phyloP scores from a whole-genome alignment of 2,329 filamentous ascomycete species.

The Sporothrix pseudoabietina region DNA sequence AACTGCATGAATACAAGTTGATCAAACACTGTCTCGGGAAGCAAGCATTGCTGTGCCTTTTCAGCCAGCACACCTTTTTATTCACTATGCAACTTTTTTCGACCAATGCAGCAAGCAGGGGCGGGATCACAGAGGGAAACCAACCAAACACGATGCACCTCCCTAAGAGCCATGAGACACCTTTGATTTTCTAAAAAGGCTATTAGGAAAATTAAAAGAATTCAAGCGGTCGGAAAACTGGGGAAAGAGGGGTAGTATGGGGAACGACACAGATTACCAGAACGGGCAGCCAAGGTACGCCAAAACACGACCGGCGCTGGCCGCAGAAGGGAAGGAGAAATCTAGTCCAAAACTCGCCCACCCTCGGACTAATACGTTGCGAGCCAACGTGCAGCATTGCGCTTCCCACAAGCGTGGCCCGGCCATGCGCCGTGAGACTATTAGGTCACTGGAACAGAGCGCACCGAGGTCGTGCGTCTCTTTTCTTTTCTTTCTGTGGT shows the following conservation, averaged over 20 bases:
- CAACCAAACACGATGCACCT: too few species aligned
- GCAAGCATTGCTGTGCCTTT: neutral
- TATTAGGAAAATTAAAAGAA: constrained; percentile 12
- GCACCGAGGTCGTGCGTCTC: constrained; percentile 16
- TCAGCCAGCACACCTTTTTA: neutral
- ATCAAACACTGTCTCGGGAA: neutral
- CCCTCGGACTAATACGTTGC: constrained; percentile 38
- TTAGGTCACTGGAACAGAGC: constrained; percentile 15
- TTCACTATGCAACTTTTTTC: neutral
- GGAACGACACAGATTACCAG: constrained; percentile 15
- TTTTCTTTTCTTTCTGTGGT: constrained; percentile 32
- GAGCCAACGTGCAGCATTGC: constrained; percentile 30
- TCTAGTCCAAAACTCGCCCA: constrained; percentile 23
- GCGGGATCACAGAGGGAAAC: neutral
- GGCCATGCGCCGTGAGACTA: constrained; percentile 1
- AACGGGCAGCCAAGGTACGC: neutral
- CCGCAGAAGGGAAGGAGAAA: constrained; percentile 20
- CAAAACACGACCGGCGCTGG: constrained; percentile 19
- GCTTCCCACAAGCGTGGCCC: neutral
- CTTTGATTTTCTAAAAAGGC: neutral
- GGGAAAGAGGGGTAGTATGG: constrained; percentile 26
- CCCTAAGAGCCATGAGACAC: neutral
- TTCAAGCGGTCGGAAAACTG: constrained; percentile 20
- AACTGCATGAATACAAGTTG: neutral
- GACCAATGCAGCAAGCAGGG: constrained; percentile 1